Evolutionary conservation across 768 basidiomycete genomes (phyloP).

Genomic region (Podaxis sp.): DNA sequence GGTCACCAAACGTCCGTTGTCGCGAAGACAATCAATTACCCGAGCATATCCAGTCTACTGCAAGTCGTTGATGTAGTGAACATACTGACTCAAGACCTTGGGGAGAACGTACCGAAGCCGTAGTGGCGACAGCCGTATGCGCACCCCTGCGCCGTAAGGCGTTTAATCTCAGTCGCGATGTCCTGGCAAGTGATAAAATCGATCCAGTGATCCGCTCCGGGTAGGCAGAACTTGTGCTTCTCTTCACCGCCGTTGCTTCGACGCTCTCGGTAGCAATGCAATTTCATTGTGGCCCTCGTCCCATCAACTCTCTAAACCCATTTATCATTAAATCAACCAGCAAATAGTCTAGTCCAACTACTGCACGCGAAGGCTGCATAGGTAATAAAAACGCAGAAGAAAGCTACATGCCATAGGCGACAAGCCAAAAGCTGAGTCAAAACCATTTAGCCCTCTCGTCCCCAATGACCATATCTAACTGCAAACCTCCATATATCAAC

Average conservation of each 20-base stretch:
- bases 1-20: conserved; percentile 71
- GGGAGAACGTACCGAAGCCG: conserved; percentile 40
- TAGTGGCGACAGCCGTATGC: conserved; percentile 65
- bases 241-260: conserved; percentile 48
- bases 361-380: no score
- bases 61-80: not conserved
- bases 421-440: not conserved
- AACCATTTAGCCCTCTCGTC: not conserved
- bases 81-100: no score
- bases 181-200: conserved; percentile 74
- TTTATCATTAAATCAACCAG: no score
- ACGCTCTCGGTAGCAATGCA: no score
- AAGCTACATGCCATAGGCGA: not conserved
- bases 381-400: not conserved
- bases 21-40: conserved; percentile 74
- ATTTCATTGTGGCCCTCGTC: no score
- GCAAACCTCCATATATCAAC: not conserved
- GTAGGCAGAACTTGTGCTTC: conserved; percentile 59
- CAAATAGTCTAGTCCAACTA: no score
- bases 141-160: conserved; percentile 66
- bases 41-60: conserved; percentile 44
- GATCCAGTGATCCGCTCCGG: conserved; percentile 71
- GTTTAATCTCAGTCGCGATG: conserved; percentile 63
- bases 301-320: no score
- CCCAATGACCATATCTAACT: not conserved